Conservation (phyloP, 352 stramenopile species). For the Phytophthora nicotianae region DNA sequence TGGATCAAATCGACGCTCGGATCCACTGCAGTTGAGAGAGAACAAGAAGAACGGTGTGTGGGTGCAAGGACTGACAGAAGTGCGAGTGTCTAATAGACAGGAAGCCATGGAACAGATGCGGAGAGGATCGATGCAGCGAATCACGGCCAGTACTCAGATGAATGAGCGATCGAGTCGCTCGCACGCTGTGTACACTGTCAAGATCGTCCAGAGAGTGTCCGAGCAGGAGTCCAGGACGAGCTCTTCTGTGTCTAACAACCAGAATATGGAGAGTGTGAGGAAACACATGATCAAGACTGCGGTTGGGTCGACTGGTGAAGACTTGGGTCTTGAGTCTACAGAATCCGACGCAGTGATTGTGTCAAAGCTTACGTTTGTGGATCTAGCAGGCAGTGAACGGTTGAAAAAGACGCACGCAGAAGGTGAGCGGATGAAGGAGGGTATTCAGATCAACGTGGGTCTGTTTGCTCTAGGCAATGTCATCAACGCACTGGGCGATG, state of each 20-base stretch:
- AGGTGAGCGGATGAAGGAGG: slow-evolving; percentile 88
- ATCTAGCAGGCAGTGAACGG: slow-evolving; percentile 86
- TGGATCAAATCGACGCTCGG: slow-evolving; percentile 33
- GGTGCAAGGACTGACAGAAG: slow-evolving; percentile 80
- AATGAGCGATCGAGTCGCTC: slow-evolving; percentile 90
- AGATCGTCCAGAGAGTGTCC: slow-evolving; percentile 66
- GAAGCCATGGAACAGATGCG: slow-evolving; percentile 85
- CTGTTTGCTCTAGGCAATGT: slow-evolving; percentile 86
- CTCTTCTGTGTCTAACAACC: slow-evolving; percentile 16
- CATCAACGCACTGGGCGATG: slow-evolving; percentile 86
- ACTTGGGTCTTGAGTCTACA: slow-evolving; percentile 3
- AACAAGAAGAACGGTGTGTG: slow-evolving; percentile 72
- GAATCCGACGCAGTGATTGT: slow-evolving; percentile 45
- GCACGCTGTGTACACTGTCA: slow-evolving; percentile 88
- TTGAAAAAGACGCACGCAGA: slow-evolving; percentile 87
- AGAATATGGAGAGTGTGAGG: slow-evolving; percentile 5
- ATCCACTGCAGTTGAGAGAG: slow-evolving; percentile 75
- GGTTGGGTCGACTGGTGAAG: slow-evolving; percentile 10
- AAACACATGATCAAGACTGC: neutral
- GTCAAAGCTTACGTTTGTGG: slow-evolving; percentile 89
- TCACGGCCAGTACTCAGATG: slow-evolving; percentile 89
- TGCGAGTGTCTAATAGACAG: slow-evolving; percentile 54
- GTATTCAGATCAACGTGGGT: slow-evolving; percentile 90
- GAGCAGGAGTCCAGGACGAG: slow-evolving; percentile 22
- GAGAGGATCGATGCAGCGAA: slow-evolving; percentile 69